Evolutionary conservation across 331 rosid genomes (phyloP), one percentile per base, ranked within the genome.

Genomic region (Spiraea crenata): DNA sequence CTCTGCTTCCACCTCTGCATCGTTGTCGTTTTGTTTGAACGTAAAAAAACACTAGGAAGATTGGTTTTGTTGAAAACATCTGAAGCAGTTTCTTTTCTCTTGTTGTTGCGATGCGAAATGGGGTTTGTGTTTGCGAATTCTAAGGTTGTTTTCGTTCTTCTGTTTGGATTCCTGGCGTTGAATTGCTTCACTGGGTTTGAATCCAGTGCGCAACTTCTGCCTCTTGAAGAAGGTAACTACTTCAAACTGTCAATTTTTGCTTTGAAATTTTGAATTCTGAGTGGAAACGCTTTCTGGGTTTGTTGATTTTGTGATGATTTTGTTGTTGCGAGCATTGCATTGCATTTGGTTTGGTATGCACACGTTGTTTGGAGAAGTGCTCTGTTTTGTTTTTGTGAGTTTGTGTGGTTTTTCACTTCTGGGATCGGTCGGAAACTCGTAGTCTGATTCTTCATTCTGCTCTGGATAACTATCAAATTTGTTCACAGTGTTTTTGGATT

Each of bases 181-280:
- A 77, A 68, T 80, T 82, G 63, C 83, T 73, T 82, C 77, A 39
- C 56, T 3, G 51, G 69, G 31, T 81, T 84, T 61, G 77, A 81
- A 63, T 85, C 93, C 69, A 62, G 78, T 70, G 93, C 98, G 63
- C 87, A 85, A 80, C 82, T 76, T 56, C 25, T 93, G 31, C 90
- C 96, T 20, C 72, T 71, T 67, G 77, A 84, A n/a, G 98, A 93
- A 93, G 98, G 98, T 93, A 66, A 54, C 70, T 69, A 5, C 57
- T 45, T 9, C 20, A 55, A 25, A 19, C 5, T 10, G 9, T 25
- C 11, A 1, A 25, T 6, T 9, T n/a, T 51, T 19, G 10, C n/a
- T n/a, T n/a, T n/a, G n/a, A 34, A 4, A 2, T 41, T 77, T 62
- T 41, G 0, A 50, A 11, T 39, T 67, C 51, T 5, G 35, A 6